These are phyloP conservation scores for Xylaria scruposa DNA, from an alignment of 495 filamentous ascomycete species.

Conservation along the genomic window DNA sequence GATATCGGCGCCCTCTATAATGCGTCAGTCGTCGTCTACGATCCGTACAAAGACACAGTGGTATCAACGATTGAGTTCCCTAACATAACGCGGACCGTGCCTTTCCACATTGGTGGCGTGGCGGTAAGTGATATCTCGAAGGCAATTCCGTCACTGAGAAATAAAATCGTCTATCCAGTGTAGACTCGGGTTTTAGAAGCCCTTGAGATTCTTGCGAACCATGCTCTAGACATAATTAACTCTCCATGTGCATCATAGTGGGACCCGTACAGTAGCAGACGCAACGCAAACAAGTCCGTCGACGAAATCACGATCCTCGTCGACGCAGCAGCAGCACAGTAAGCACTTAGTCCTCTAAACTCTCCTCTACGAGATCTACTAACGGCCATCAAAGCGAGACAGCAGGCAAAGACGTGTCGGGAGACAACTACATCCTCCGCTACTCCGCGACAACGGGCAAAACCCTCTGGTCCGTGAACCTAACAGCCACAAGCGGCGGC, in stretches of 20 bases:
- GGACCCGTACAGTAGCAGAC: slow-evolving; percentile 35
- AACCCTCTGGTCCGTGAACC: slow-evolving; percentile 39
- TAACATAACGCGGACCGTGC: slow-evolving; percentile 35
- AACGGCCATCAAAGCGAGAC: slow-evolving; percentile 30
- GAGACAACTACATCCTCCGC: slow-evolving; percentile 40
- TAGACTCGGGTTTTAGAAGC: not conserved
- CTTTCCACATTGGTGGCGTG: slow-evolving; percentile 43
- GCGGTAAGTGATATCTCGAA: slow-evolving; percentile 16
- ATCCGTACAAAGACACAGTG: slow-evolving; percentile 40
- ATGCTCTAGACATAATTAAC: not conserved
- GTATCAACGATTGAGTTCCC: slow-evolving; percentile 38
- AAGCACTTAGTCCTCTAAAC: not conserved
- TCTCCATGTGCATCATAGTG: slow-evolving; percentile 16
- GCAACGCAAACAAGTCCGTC: slow-evolving; percentile 9
- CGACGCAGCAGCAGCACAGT: slow-evolving; percentile 32
- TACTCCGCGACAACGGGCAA: slow-evolving; percentile 27
- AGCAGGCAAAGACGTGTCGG: slow-evolving; percentile 36
- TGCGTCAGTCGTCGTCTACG: slow-evolving; percentile 41
- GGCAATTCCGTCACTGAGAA: not conserved
- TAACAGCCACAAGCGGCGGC: slow-evolving; percentile 35
- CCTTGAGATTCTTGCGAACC: not conserved
- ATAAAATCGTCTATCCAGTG: not conserved
- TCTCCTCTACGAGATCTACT: not conserved
- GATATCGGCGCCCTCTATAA: slow-evolving; percentile 33
- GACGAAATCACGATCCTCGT: slow-evolving; percentile 41